Evolutionary conservation across 345 rosid species (phyloP).

Genomic region (Clarkia xantiana): DNA sequence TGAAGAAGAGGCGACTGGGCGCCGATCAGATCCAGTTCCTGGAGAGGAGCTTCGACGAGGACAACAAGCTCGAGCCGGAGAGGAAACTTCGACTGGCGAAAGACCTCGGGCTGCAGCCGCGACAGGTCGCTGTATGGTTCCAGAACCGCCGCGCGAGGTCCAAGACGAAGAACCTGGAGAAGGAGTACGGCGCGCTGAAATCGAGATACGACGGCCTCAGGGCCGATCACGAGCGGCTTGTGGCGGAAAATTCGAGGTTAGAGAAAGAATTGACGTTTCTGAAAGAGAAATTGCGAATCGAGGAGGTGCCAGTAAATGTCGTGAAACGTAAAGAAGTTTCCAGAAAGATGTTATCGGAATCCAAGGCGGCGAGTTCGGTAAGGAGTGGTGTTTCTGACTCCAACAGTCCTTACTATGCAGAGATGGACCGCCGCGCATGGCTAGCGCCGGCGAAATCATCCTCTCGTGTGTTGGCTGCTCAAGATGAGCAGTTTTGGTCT

Average conservation of each 20-base stretch:
- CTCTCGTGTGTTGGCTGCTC: neutral
- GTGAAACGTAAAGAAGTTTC: no score
- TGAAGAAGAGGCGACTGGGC: slow-evolving; percentile 65
- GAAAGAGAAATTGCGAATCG: slow-evolving; percentile 1
- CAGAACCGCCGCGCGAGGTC: slow-evolving; percentile 88
- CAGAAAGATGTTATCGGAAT: neutral
- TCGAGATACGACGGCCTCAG: slow-evolving; percentile 23
- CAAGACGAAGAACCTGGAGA: slow-evolving; percentile 88
- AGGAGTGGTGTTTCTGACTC: neutral
- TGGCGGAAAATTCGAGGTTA: neutral
- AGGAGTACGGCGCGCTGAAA: slow-evolving; percentile 48
- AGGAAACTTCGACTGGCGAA: slow-evolving; percentile 63
- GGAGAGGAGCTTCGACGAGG: slow-evolving; percentile 50
- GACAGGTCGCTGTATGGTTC: slow-evolving; percentile 97
- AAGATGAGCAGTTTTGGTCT: no score
- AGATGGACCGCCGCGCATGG: neutral
- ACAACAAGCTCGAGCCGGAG: slow-evolving; percentile 75
- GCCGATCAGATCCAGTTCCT: slow-evolving; percentile 49
- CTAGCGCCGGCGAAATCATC: slow-evolving; percentile 5
- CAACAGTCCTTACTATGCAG: neutral
- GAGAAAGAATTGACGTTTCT: slow-evolving; percentile 2
- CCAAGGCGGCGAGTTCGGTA: neutral
- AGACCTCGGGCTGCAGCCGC: slow-evolving; percentile 77
- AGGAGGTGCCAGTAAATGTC: neutral
- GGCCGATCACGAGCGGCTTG: neutral